A percentile compares a stretch with the other conserved stretches of the same genome.
phyloP scores from a whole-genome alignment of 177 flowering plant genomes.

The Telopea speciosissima region DNA sequence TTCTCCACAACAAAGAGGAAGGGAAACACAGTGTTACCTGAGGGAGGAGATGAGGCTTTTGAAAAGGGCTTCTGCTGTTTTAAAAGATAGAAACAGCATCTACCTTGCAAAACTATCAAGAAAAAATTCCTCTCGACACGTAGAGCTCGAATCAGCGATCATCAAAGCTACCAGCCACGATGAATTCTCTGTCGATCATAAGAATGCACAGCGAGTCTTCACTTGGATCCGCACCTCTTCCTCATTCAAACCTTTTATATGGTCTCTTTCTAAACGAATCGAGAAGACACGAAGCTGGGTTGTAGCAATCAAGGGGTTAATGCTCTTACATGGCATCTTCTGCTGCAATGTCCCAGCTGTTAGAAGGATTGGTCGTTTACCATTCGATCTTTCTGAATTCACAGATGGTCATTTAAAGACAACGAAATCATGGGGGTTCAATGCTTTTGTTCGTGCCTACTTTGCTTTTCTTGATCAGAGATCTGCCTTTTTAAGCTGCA shows the following conservation, averaged over 20 bases:
- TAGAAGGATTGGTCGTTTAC: conserved; percentile 46
- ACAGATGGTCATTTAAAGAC: conserved; percentile 28
- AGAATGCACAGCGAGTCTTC: conserved; percentile 50
- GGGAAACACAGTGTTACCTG: not conserved
- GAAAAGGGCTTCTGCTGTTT: conserved; percentile 46
- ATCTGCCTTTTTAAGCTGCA: conserved; percentile 11
- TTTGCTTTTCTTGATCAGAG: conserved; percentile 52
- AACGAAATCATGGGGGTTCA: conserved; percentile 29
- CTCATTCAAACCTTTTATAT: conserved; percentile 36
- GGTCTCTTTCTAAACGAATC: conserved; percentile 43
- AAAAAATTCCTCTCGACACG: conserved; percentile 25
- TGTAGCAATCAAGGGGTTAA: conserved; percentile 79
- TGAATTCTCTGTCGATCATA: conserved; percentile 42
- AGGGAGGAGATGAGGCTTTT: conserved; percentile 37
- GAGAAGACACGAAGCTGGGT: conserved; percentile 58
- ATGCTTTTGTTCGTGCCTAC: conserved; percentile 52
- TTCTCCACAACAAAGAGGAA: not conserved
- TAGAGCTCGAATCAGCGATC: conserved; percentile 55
- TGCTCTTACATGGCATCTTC: conserved; percentile 69
- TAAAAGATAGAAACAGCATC: conserved; percentile 68
- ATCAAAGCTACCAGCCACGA: conserved; percentile 85
- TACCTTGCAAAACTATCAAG: conserved; percentile 30
- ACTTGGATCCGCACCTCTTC: conserved; percentile 53
- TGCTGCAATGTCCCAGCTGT: conserved; percentile 41
- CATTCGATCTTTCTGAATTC: conserved; percentile 76